Evolutionary conservation across 1,284 basidiomycete species (phyloP), one percentile per base, ranked within the genome.

Genomic region (Trichosporon sp.): DNA sequence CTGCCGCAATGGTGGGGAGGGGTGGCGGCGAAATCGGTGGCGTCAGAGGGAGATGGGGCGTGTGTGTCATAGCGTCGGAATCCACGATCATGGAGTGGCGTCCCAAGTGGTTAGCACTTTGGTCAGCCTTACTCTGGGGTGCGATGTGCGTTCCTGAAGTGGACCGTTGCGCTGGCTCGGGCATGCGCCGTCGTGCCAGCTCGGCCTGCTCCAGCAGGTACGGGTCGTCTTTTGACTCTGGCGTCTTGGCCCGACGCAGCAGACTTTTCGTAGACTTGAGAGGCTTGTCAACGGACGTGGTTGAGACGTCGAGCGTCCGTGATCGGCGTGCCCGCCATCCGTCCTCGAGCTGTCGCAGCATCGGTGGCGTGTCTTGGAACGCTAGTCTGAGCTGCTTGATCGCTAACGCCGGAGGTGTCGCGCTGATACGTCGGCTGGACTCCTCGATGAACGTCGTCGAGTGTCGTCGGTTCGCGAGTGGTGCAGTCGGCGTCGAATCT

Each of bases 281-380:
- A 32, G 59, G 59, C 59, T 63, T 63, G 59, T 63, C 59, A 11
- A 63, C 32, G 2, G 59, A 63, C 2, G 31, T 35, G 14, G 59
- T 35, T 8, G 59, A 63, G 4, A 63, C 59, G 21, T 63, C 59
- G 14, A 63, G 59, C 16, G 59, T 63, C 14, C 59, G 59, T 37
- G 59, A 63, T 21, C 70, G 70, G 26, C 46, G 46, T 40, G 67
- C 73, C 48, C 77, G 76, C 79, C 83, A 84, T 67, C 76, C 77
- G 21, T 56, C 73, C 69, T 80, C 79, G 8, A 78, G 75, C 63
- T 70, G 73, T 66, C 76, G 73, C 48, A 83, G 73, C 46, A 68
- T 70, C 11, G 72, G 70, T 12, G 81, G 81, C 12, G 81, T 83
- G 10, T 76, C 76, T 19, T 76, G 73, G n/a, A 76, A 72, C 0